These are phyloP conservation scores for Geoglossum glabrum DNA, from an alignment of 495 filamentous ascomycete species.

Conservation along the genomic window DNA sequence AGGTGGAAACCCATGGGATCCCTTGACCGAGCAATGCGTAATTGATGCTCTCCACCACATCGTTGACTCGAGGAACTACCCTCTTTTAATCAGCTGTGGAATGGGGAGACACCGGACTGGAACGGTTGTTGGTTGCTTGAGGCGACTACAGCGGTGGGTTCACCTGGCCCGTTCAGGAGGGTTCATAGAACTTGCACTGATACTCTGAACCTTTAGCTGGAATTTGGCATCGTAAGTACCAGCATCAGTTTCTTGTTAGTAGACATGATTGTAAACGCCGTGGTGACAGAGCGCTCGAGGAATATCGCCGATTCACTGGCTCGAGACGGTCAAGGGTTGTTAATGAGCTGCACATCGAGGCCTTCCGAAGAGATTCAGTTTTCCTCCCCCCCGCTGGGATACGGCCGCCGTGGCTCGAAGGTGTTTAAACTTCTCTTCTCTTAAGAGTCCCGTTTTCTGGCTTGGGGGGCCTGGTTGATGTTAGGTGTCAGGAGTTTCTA, in stretches of 20 bases:
- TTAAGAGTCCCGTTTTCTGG: neutral
- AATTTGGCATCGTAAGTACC: slow-evolving; percentile 1
- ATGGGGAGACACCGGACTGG: slow-evolving; percentile 14
- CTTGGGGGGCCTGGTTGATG: neutral
- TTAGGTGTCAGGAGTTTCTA: neutral
- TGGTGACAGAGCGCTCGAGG: slow-evolving; percentile 11
- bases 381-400: neutral
- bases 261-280: neutral
- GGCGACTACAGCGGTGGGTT: slow-evolving; percentile 10
- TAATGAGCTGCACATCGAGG: slow-evolving; percentile 14
- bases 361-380: slow-evolving; percentile 6
- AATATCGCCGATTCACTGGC: slow-evolving; percentile 14
- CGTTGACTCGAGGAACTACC: slow-evolving; percentile 12
- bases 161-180: neutral
- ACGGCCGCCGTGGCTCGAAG: neutral
- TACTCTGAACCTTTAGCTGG: neutral
- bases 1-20: slow-evolving; percentile 12
- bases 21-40: slow-evolving; percentile 13
- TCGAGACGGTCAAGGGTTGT: slow-evolving; percentile 12
- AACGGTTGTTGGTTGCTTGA: slow-evolving; percentile 15
- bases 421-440: neutral
- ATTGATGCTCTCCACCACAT: slow-evolving; percentile 13
- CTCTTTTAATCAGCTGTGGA: slow-evolving; percentile 12
- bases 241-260: neutral
- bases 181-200: neutral